Evolutionary conservation across 805 yeast species (phyloP).

Genomic region (Candida peoriensis): DNA sequence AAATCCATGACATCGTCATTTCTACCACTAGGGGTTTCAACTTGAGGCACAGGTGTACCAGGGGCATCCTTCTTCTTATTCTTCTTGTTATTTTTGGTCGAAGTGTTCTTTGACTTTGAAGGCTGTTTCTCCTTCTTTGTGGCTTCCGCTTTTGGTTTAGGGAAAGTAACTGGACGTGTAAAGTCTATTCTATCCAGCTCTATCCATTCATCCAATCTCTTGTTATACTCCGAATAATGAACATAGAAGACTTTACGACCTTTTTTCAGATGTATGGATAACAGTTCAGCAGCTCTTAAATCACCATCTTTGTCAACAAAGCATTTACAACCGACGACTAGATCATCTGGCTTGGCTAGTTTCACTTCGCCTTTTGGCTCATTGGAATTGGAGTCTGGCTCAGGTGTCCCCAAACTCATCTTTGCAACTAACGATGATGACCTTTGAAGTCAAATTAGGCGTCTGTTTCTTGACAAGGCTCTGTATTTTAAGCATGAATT

Average conservation of each 20-base stretch:
- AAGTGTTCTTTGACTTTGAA: constrained; percentile 22
- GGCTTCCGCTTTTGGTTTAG: constrained; percentile 45
- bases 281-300: constrained; percentile 75
- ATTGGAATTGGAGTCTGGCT: neutral
- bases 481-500: too few relatives aligned
- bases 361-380: neutral
- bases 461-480: too few relatives aligned
- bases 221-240: constrained; percentile 91
- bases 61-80: constrained; percentile 30
- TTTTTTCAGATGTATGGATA: constrained; percentile 69
- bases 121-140: constrained; percentile 35
- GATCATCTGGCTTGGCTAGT: constrained; percentile 38
- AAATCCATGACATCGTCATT: constrained; percentile 69
- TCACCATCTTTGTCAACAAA: constrained; percentile 79
- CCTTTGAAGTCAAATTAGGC: too few relatives aligned
- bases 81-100: constrained; percentile 20
- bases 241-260: constrained; percentile 82
- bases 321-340: constrained; percentile 75
- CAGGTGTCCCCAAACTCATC: too few relatives aligned
- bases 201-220: constrained; percentile 96
- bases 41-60: constrained; percentile 15
- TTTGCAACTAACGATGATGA: too few relatives aligned
- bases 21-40: constrained; percentile 17
- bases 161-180: constrained; percentile 63
- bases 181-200: constrained; percentile 65